Base-by-base conservation (phyloP, 73 alveolate genomes). In the Vitrella brassicaformis region DNA sequence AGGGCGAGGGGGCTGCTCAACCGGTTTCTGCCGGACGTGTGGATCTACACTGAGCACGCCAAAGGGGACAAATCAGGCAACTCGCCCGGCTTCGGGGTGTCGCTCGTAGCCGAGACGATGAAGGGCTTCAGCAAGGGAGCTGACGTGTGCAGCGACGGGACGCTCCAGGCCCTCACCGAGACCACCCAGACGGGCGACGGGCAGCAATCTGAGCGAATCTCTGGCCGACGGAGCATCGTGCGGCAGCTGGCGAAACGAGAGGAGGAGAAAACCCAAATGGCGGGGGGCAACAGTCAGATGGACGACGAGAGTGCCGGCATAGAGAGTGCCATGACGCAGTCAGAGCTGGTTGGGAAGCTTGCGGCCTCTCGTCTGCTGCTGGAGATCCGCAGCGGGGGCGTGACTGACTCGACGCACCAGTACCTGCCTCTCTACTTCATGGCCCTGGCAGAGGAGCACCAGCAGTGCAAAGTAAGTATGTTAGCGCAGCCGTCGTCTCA, bases 21-120 rank as follows among this genome's bases (percentile, higher is more conserved):
- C 82, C 94, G 92, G 70, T 95, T 92, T 86, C 82, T 95, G 67
- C 99, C 99, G 8, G 99, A 95, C 80, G 97, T 95, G 19, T 95
- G 98, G 98, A 88, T 95, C 31, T 86, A 91, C 79, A 87, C 95
- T 9, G 99, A 95, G 83, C 94, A 88, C 81, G 84, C 75, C 74
- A 95, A 93, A 84, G 64, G 65, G 19, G 46, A 28, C 19, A 30
- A 8, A n/a, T 1, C 69, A 4, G 69, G 29, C 47, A 14, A 10
- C 22, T 28, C n/a, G 19, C 28, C 30, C 31, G 32, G 69, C 71
- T 27, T 0, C 27, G 84, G 84, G 25, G 47, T 77, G 28, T 77
- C 78, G 47, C 67, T 77, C 67, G 84, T 77, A 7, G 71, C 78
- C 0, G 84, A 77, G 72, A 77, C 84, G 27, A 77, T 77, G 4